Base-by-base conservation (phyloP, 352 stramenopile genomes). In the Phytophthora ramorum region DNA sequence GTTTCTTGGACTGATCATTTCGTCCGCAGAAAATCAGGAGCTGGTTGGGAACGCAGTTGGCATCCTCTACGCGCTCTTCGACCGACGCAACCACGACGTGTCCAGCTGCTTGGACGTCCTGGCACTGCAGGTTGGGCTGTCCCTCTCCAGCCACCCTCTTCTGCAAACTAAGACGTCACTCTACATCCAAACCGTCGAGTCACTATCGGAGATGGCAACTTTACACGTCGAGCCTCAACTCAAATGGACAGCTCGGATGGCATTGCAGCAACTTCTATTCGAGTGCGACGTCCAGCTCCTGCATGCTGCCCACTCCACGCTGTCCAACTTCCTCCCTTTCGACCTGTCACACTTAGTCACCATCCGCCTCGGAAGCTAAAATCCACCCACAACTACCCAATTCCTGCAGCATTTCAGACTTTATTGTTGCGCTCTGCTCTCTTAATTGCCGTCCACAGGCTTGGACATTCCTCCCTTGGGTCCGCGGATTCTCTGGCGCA, bases 401-500 rank as follows among this genome's bases (percentile, higher is more conserved):
- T 26, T 24, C n/a, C 16, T 9, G 19, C n/a, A n/a, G n/a, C n/a
- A n/a, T n/a, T 49, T 53, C 26, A 17, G 2, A 22, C 38, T 41
- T 16, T 44, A 52, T 14, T 24, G 28, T 16, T 13, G 34, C 22
- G 17, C 10, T 43, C 19, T 47, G 19, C 22, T n/a, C 12, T 57
- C 37, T 6, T 69, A 76, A 1, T 66, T 69, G 28, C 51, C 28
- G 5, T 76, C 70, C 40, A 74, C 47, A 49, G 72, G 70, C 57
- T 90, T 90, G 13, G 71, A 81, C 56, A 81, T 75, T 24, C 86
- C 86, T 58, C 86, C 86, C 66, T 95, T 93, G 7, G 86, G 86
- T 0, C 86, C 86, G 41, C 84, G 84, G 43, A 95, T 90, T 20
- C 86, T 78, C 57, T 86, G 88, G n/a, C 86, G 81, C 86, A 95